Evolutionary conservation across 169 alveolate genomes (phyloP).

Genomic region (Plasmodium gaboni): DNA sequence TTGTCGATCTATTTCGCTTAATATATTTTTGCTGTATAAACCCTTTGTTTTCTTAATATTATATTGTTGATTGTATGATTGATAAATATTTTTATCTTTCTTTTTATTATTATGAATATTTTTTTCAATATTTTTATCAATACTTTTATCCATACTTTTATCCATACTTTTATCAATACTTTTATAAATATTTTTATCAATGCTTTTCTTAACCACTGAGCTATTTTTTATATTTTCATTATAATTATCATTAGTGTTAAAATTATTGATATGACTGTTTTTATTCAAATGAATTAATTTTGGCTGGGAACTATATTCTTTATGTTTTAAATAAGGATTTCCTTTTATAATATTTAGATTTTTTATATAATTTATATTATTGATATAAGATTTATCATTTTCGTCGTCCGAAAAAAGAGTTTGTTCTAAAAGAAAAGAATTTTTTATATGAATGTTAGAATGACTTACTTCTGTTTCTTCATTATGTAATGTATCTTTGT

Average conservation of each 20-base stretch:
- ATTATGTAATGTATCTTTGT: neutral
- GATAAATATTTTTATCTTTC: slow-evolving; percentile 23
- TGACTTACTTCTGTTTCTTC: neutral
- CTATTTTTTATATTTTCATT: neutral
- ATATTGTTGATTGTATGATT: slow-evolving; percentile 53
- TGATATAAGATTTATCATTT: neutral
- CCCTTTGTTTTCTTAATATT: slow-evolving; percentile 37
- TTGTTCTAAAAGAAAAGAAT: slow-evolving; percentile 33
- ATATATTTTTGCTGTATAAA: slow-evolving; percentile 20
- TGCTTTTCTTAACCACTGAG: slow-evolving; percentile 7
- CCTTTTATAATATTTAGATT: neutral
- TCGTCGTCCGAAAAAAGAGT: slow-evolving; percentile 34
- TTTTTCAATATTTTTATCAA: neutral
- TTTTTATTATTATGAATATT: neutral
- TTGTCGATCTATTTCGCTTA: slow-evolving; percentile 19
- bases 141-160: slow-evolving; percentile 10
- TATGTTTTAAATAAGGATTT: neutral
- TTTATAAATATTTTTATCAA: neutral
- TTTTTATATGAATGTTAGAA: neutral
- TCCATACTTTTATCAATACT: neutral
- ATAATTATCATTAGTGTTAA: neutral
- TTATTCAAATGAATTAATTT: slow-evolving; percentile 25
- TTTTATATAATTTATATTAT: neutral
- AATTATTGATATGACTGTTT: neutral
- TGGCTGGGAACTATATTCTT: slow-evolving; percentile 4